Conservation (phyloP, 208 protist genomes). For the Wallacemonas sp. region DNA sequence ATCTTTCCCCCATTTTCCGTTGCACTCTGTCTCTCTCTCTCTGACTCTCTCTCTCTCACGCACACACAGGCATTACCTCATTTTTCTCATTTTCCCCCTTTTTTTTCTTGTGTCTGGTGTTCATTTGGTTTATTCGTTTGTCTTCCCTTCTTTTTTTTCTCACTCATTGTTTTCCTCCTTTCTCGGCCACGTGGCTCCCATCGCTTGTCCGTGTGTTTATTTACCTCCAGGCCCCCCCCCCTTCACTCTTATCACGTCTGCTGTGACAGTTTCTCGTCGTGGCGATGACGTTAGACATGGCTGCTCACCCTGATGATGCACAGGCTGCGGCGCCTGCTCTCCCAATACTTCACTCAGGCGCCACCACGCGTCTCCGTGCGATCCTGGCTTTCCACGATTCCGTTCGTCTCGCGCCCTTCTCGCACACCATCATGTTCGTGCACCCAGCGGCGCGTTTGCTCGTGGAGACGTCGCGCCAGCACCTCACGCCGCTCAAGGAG, state of each 20-base stretch:
- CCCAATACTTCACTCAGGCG: neutral
- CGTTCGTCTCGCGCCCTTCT: neutral
- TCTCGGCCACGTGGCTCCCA: neutral
- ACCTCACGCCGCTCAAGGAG: neutral
- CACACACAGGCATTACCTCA: neutral
- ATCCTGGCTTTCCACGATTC: neutral
- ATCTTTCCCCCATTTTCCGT: no score
- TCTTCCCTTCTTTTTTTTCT: neutral
- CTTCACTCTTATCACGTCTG: no score
- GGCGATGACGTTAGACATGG: neutral
- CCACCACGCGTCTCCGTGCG: neutral
- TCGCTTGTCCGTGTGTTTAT: neutral
- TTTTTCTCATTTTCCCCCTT: slow-evolving; percentile 7
- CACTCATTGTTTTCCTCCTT: neutral
- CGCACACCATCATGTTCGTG: neutral
- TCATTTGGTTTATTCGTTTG: neutral
- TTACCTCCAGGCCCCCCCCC: no score
- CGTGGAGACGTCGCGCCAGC: neutral
- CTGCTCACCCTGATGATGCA: neutral
- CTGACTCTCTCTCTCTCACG: neutral
- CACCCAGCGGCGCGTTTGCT: neutral
- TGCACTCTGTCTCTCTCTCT: no score
- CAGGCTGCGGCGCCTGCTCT: neutral
- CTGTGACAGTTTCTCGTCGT: no score
- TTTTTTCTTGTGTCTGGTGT: slow-evolving; percentile 6